Percentiles rank a stretch among this genome's conserved stretches.
Conservation (phyloP, 1,139 yeast genomes). For the Zhuliangozyma blackwelliae region DNA sequence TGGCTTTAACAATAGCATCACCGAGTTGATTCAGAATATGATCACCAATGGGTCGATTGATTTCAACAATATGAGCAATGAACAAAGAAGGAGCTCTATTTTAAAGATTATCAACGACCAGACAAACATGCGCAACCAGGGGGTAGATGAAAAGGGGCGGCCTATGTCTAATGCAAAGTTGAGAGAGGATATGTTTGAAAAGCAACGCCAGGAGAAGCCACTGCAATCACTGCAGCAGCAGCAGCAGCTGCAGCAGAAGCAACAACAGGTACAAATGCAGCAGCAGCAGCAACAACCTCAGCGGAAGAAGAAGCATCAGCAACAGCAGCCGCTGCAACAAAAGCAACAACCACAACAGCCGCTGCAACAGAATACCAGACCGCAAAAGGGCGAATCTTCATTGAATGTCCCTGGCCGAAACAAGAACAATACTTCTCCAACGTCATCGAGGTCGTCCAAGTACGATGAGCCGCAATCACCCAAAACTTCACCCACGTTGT, state of each 20-base stretch:
- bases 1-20: constrained; percentile 32
- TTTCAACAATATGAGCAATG: constrained; percentile 37
- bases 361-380: background rate
- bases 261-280: constrained; percentile 4
- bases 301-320: background rate
- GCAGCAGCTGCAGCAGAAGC: constrained; percentile 5
- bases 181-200: constrained; percentile 43
- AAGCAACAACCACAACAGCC: constrained; percentile 1
- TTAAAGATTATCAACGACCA: constrained; percentile 35
- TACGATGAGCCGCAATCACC: constrained; percentile 43
- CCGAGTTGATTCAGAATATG: constrained; percentile 34
- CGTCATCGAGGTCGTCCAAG: constrained; percentile 34
- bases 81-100: constrained; percentile 42
- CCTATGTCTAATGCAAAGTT: constrained; percentile 17
- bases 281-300: constrained; percentile 2
- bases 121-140: constrained; percentile 11
- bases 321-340: background rate
- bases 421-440: constrained; percentile 23
- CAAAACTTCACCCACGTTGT: constrained; percentile 33
- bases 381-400: background rate
- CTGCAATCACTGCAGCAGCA: constrained; percentile 2
- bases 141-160: constrained; percentile 6
- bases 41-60: constrained; percentile 39
- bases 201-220: constrained; percentile 7
- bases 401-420: constrained; percentile 4